A percentile compares a stretch with the other conserved stretches of the same genome.
phyloP scores from a whole-genome alignment of 768 basidiomycete species.

The Tricholoma sp. region DNA sequence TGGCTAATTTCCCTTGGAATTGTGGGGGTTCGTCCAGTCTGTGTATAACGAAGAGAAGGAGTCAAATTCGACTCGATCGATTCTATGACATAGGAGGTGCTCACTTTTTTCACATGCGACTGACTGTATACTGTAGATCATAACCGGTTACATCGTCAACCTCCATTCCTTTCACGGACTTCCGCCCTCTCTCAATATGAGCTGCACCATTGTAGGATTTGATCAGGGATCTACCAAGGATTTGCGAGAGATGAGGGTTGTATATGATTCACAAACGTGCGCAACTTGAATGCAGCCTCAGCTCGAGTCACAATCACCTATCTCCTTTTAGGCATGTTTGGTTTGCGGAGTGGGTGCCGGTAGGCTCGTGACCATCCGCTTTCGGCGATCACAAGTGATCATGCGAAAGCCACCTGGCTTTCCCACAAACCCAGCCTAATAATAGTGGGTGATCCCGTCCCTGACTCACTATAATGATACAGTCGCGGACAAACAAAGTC shows the following conservation, averaged over 20 bases:
- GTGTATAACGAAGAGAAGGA: neutral
- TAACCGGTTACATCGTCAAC: neutral
- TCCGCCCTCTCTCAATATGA: neutral
- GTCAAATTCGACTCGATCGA: neutral
- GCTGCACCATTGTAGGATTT: neutral
- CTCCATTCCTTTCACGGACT: neutral
- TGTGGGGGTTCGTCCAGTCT: neutral
- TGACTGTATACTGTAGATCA: no score
- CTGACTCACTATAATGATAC: no score
- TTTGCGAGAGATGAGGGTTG: neutral
- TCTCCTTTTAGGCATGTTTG: no score
- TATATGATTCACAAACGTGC: no score
- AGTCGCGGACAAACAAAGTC: no score
- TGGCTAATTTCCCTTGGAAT: slow-evolving; percentile 17
- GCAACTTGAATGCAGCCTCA: no score
- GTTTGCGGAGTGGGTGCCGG: no score
- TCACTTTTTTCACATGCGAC: neutral
- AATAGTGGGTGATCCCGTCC: no score
- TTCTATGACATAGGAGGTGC: neutral
- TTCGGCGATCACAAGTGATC: no score
- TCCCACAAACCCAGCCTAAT: no score
- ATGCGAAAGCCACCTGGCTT: no score
- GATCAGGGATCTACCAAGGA: neutral
- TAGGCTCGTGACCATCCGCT: no score
- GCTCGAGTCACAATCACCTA: neutral